Evolutionary conservation across 495 filamentous ascomycete species (phyloP), one percentile per base, ranked within the genome.

Genomic region (Penicillium lividum): DNA sequence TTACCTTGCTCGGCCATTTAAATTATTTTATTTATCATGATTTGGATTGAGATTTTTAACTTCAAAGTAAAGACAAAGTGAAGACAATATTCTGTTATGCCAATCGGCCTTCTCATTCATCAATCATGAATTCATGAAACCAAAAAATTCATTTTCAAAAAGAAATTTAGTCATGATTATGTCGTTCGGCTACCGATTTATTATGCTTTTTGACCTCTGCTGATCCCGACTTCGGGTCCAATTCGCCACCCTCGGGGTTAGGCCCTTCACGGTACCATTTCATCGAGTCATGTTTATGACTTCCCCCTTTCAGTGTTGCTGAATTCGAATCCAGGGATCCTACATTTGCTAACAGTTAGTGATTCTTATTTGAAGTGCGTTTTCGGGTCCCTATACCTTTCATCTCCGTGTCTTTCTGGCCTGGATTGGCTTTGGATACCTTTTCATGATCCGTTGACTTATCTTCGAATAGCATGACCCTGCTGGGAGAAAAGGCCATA

Each of bases 221-320:
- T 42, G 22, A 36, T 27, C 18, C 44, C 22, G 18, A 10, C 7
- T 47, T 16, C 10, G 38, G 5, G n/a, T 16, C 38, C 9, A 36
- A 36, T 36, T 36, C 33, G 33, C 33, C 33, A 36, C 33, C 10
- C 1, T 11, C 8, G 33, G 33, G 33, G 33, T 36, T 36, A 36
- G 33, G 33, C 9, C 33, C 33, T 36, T 36, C 33, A 36, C 33
- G 33, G 9, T 36, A 36, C 10, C 10, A 36, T 11, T 36, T 36
- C 10, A 36, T 9, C 10, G 28, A 16, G 46, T 58, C 52, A 31
- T 45, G 45, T 30, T 56, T 56, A 29, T 40, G 46, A 43, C 18
- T 18, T 8, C 13, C 49, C 51, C n/a, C 13, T 48, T 53, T 64
- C 59, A 11, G 13, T 11, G 9, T 36, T 36, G 10, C 33, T 11